Conservation (phyloP, 2,329 filamentous ascomycete species). For the Fusarium ambrosium region DNA sequence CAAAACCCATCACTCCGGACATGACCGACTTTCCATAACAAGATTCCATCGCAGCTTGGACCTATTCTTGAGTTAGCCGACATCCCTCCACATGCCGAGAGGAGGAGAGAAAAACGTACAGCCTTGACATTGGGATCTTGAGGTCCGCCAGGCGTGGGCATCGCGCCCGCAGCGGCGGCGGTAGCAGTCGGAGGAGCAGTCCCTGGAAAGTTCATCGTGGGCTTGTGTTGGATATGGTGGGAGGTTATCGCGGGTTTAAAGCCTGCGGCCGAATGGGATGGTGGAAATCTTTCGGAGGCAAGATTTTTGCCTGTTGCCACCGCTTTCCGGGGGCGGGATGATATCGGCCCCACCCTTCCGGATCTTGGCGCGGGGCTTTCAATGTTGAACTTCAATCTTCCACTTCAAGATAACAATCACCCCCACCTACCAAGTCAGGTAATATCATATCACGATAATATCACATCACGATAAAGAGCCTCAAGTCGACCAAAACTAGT, state of each 20-base stretch:
- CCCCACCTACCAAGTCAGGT: background rate
- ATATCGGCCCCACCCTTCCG: conserved; percentile 42
- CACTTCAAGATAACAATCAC: too few species aligned
- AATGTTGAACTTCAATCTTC: background rate
- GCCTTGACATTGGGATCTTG: conserved; percentile 68
- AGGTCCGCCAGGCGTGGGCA: conserved; percentile 49
- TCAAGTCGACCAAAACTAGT: background rate
- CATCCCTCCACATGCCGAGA: background rate
- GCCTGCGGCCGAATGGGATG: conserved; percentile 29
- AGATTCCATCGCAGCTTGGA: conserved; percentile 90
- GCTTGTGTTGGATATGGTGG: background rate
- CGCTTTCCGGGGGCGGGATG: conserved; percentile 47
- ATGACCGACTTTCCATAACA: conserved; percentile 91
- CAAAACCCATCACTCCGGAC: conserved; percentile 94
- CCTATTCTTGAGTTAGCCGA: conserved; percentile 61
- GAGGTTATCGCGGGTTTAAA: conserved; percentile 35
- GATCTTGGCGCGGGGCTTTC: conserved; percentile 10
- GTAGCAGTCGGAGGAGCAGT: conserved; percentile 36
- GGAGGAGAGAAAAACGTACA: conserved; percentile 51
- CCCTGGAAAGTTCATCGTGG: conserved; percentile 57
- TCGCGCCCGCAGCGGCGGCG: conserved; percentile 39
- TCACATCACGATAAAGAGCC: background rate
- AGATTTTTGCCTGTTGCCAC: conserved; percentile 58
- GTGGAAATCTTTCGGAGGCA: conserved; percentile 46
- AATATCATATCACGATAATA: background rate